A percentile compares a stretch with the other conserved stretches of the same genome.
These are phyloP conservation scores for Penicillium lagena DNA, from an alignment of 495 filamentous ascomycete genomes.

Conservation along the genomic window DNA sequence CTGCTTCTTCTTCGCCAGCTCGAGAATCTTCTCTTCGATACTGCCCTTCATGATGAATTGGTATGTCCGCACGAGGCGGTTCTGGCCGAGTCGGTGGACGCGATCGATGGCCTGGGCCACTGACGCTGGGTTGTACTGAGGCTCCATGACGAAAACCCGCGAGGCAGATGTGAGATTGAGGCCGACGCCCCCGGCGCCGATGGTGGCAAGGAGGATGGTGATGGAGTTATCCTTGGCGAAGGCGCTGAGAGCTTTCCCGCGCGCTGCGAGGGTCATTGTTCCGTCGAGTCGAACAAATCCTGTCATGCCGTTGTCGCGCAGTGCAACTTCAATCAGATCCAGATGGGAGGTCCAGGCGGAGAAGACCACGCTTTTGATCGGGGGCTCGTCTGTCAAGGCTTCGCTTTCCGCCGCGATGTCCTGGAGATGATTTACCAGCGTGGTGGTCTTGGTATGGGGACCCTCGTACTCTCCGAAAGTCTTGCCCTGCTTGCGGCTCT, in stretches of 20 bases:
- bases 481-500: slow-evolving; percentile 49
- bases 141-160: slow-evolving; percentile 94
- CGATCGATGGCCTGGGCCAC: slow-evolving; percentile 94
- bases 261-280: slow-evolving; percentile 66
- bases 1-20: slow-evolving; percentile 84
- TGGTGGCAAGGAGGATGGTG: slow-evolving; percentile 80
- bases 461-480: slow-evolving; percentile 66
- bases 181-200: slow-evolving; percentile 86
- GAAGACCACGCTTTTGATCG: slow-evolving; percentile 87
- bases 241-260: slow-evolving; percentile 61
- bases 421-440: slow-evolving; percentile 63
- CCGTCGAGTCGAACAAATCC: slow-evolving; percentile 79
- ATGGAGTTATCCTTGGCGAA: slow-evolving; percentile 71
- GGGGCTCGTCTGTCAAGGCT: slow-evolving; percentile 48
- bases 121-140: slow-evolving; percentile 91
- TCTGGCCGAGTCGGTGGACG: slow-evolving; percentile 90
- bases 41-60: slow-evolving; percentile 84
- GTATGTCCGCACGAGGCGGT: slow-evolving; percentile 68
- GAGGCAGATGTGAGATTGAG: slow-evolving; percentile 84
- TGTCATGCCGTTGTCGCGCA: slow-evolving; percentile 57
- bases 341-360: slow-evolving; percentile 91
- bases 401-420: slow-evolving; percentile 53
- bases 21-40: slow-evolving; percentile 91
- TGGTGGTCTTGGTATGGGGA: slow-evolving; percentile 84
- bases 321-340: slow-evolving; percentile 83